Conservation (phyloP, 2,329 filamentous ascomycete species). For the Neoscytalidium dimidiatum region DNA sequence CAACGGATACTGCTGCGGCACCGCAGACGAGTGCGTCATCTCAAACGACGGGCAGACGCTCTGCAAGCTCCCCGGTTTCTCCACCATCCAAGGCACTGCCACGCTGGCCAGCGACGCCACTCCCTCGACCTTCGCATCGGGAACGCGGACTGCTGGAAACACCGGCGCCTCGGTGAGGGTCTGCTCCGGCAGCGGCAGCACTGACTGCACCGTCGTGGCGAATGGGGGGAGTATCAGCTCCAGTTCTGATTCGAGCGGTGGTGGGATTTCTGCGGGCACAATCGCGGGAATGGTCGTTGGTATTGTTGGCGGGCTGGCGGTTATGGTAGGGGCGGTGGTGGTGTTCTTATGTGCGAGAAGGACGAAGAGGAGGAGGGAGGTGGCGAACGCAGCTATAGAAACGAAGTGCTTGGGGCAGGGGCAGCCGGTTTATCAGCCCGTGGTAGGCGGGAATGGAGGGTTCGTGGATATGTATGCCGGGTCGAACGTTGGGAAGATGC, state of each 20-base stretch:
- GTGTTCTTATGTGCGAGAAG: not conserved
- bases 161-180: not conserved
- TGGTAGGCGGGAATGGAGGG: not conserved
- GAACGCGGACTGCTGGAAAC: no score
- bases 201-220: not conserved
- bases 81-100: not conserved
- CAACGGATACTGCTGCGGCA: not conserved
- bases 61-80: not conserved
- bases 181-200: not conserved
- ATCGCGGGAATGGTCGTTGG: not conserved
- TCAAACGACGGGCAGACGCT: not conserved
- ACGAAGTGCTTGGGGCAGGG: not conserved
- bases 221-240: not conserved
- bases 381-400: not conserved
- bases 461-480: not conserved
- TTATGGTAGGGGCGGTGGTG: not conserved
- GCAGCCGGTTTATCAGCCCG: not conserved
- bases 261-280: not conserved
- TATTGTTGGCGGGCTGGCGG: not conserved
- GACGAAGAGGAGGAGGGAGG: not conserved
- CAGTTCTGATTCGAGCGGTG: not conserved
- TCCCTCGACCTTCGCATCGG: not conserved
- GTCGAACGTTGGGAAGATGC: not conserved
- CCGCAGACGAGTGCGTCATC: not conserved
- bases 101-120: not conserved